Evolutionary conservation across 108 stramenopile species (phyloP).

Genomic region (Fistulifera pelliculosa): DNA sequence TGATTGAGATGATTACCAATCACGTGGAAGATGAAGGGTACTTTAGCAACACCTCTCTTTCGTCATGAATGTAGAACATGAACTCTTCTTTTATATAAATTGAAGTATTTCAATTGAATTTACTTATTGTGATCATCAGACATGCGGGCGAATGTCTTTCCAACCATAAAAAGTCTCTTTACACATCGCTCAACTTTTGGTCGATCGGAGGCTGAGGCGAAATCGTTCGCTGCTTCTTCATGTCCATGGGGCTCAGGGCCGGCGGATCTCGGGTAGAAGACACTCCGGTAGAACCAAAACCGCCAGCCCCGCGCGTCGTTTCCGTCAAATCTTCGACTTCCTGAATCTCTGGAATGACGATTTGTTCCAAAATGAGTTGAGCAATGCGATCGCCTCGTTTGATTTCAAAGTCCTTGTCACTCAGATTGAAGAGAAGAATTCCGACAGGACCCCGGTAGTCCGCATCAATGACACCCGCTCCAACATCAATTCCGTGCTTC

Average conservation of each 20-base stretch:
- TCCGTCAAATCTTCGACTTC: constrained; percentile 81
- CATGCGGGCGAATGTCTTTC: no score
- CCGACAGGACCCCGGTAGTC: constrained; percentile 98
- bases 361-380: constrained; percentile 93
- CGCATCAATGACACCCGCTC: constrained; percentile 96
- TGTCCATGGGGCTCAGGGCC: no score
- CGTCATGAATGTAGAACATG: no score
- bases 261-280: no score
- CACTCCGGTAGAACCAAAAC: constrained; percentile 91
- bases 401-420: constrained; percentile 75
- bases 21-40: not conserved
- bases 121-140: no score
- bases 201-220: no score
- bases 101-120: no score
- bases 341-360: constrained; percentile 72
- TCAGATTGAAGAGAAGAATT: constrained; percentile 96
- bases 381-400: constrained; percentile 94
- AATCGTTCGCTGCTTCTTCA: no score
- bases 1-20: constrained; percentile 4
- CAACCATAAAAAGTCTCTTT: no score
- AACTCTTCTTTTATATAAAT: no score
- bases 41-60: no score
- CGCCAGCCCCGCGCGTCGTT: constrained; percentile 79
- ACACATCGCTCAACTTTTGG: no score
- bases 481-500: constrained; percentile 94